A percentile compares a stretch with the other conserved stretches of the same genome.
These are phyloP conservation scores for Candida pseudofarinosa DNA, from an alignment of 805 yeast genomes.

Conservation along the genomic window DNA sequence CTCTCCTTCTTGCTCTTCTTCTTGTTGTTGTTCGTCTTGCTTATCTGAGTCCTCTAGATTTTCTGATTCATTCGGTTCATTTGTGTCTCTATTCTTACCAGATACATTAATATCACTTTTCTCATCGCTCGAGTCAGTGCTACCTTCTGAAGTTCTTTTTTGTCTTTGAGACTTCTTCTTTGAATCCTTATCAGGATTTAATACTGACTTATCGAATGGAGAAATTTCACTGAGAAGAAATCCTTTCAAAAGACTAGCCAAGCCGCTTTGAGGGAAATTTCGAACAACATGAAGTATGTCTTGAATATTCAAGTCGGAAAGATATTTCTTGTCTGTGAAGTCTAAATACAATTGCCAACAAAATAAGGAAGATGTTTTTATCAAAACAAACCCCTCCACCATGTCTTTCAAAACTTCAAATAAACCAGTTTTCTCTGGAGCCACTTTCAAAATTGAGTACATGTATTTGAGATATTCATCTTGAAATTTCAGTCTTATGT, in stretches of 20 bases:
- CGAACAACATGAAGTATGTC: constrained; percentile 49
- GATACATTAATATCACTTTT: constrained; percentile 2
- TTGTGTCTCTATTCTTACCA: constrained; percentile 5
- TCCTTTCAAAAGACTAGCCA: constrained; percentile 60
- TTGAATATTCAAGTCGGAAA: constrained; percentile 45
- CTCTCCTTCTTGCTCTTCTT: constrained; percentile 13
- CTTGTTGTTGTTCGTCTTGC: constrained; percentile 11
- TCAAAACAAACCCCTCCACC: constrained; percentile 69
- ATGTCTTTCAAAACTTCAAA: constrained; percentile 46
- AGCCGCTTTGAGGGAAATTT: constrained; percentile 55
- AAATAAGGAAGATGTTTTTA: constrained; percentile 53
- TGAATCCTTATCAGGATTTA: constrained; percentile 17
- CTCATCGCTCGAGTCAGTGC: constrained; percentile 3
- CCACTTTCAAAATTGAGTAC: constrained; percentile 47
- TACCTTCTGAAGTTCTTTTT: constrained; percentile 3
- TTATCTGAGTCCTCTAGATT: constrained; percentile 18
- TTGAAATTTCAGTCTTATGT: constrained; percentile 54
- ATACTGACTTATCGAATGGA: constrained; percentile 42
- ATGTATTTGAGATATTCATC: constrained; percentile 55
- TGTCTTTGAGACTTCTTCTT: constrained; percentile 11
- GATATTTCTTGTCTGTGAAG: constrained; percentile 56
- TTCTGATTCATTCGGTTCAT: constrained; percentile 8
- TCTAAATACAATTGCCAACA: constrained; percentile 78
- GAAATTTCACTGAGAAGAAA: constrained; percentile 66
- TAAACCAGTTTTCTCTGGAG: constrained; percentile 46